Evolutionary conservation across 176 grass and related monocot species (phyloP), one percentile per base, ranked within the genome.

Genomic region (Phoenix dactylifera): DNA sequence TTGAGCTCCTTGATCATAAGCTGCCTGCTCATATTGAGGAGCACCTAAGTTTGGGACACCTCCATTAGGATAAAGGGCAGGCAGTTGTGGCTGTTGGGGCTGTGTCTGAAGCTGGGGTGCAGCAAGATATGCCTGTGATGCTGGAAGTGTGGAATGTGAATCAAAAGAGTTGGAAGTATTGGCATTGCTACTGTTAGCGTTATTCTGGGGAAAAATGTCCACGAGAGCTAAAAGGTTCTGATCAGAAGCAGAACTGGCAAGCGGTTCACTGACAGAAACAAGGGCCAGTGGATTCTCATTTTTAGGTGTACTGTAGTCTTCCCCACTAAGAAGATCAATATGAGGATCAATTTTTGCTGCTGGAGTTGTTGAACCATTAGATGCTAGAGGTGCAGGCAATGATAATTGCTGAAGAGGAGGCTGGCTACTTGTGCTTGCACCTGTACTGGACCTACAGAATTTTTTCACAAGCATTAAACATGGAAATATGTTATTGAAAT

Each of bases 291-390:
- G 64, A 29, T 90, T 86, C 60, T 71, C 74, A 58, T 76, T 63
- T 79, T 83, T 80, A 14, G 90, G 71, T 87, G 89, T 86, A 24
- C 73, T 62, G 55, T 81, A 89, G 35, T 87, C 69, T 0, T 95
- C 90, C 51, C 90, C 86, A 58, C 90, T 95, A 55, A 95, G 79
- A 58, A 95, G 90, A 58, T 95, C 90, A 0, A 95, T 81, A 76
- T 49, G 67, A 18, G 85, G 73, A 79, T 75, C 59, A 24, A 51
- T 25, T 64, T 69, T 79, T 56, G 55, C 58, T 64, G 61, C 50
- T 24, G 72, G 64, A 63, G 64, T 23, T 74, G 81, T 67, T 68
- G 67, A 17, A 65, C 29, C 74, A 61, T 58, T 62, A 18, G 82
- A 81, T 62, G 66, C 54, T 68, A 59, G 55, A 48, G 86, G 90